These are phyloP conservation scores for Phycomyces nitens DNA, from an alignment of 192 early-diverging fungal species.

Conservation along the genomic window DNA sequence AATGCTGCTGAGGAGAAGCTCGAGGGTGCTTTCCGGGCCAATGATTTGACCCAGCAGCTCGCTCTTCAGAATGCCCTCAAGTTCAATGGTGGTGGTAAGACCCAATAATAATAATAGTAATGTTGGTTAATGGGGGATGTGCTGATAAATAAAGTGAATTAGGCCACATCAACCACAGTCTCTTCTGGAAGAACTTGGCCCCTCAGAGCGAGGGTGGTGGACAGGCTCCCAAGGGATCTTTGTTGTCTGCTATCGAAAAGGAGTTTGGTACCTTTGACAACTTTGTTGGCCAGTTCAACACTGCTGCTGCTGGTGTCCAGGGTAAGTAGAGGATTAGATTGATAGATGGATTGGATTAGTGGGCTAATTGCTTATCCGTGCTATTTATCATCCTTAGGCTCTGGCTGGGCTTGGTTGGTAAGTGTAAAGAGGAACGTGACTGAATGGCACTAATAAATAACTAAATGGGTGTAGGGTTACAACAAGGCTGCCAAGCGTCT, in stretches of 20 bases:
- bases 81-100: conserved; percentile 87
- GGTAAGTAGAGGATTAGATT: conserved; percentile 34
- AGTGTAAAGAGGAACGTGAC: too few relatives aligned
- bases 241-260: conserved; percentile 71
- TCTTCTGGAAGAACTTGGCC: conserved; percentile 95
- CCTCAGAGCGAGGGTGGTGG: conserved; percentile 79
- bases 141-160: background rate
- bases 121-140: background rate
- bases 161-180: conserved; percentile 83
- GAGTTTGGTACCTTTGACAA: conserved; percentile 83
- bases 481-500: conserved; percentile 74
- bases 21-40: conserved; percentile 59
- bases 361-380: too few relatives aligned
- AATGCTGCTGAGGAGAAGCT: conserved; percentile 95
- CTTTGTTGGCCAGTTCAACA: conserved; percentile 74
- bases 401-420: conserved; percentile 96
- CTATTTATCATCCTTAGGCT: conserved; percentile 35
- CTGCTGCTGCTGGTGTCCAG: conserved; percentile 78
- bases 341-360: too few relatives aligned
- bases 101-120: conserved; percentile 4
- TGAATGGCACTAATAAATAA: too few relatives aligned
- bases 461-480: conserved; percentile 54
- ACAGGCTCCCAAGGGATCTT: conserved; percentile 62
- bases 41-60: conserved; percentile 73
- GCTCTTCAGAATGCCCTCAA: conserved; percentile 76